Evolutionary conservation across 2,329 filamentous ascomycete species (phyloP).

Genomic region (Neofusicoccum cordaticola): DNA sequence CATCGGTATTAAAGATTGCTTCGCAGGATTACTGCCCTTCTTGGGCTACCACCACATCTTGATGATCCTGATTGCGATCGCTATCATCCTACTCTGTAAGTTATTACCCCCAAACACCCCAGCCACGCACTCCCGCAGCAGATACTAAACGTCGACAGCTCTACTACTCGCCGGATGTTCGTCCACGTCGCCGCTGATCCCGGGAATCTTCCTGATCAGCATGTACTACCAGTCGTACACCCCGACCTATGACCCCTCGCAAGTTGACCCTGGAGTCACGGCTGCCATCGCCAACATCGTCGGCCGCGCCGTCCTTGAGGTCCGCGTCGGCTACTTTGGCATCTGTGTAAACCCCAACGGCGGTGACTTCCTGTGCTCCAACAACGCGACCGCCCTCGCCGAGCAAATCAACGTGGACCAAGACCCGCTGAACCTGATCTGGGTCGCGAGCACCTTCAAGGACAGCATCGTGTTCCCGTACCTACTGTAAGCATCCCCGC

Average conservation of each 20-base stretch:
- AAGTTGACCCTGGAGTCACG: constrained; percentile 86
- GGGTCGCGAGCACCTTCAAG: constrained; percentile 96
- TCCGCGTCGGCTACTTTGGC: constrained; percentile 94
- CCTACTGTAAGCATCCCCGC: constrained; percentile 64
- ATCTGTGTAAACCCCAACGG: constrained; percentile 93
- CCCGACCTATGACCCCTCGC: constrained; percentile 76
- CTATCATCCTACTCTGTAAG: constrained; percentile 93
- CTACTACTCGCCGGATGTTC: constrained; percentile 93
- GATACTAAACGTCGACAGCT: constrained; percentile 51
- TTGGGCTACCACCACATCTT: constrained; percentile 79
- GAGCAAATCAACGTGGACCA: constrained; percentile 86
- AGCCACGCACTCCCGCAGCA: neutral
- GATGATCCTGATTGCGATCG: constrained; percentile 92
- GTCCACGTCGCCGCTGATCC: constrained; percentile 91
- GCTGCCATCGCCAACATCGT: constrained; percentile 88
- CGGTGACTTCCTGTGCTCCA: constrained; percentile 90
- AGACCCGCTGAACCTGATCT: constrained; percentile 94
- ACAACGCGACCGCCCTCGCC: constrained; percentile 91
- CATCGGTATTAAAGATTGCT: neutral
- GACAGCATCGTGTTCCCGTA: constrained; percentile 98
- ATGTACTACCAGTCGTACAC: constrained; percentile 91
- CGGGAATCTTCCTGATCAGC: constrained; percentile 95
- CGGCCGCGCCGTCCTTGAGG: constrained; percentile 76
- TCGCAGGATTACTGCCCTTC: constrained; percentile 56
- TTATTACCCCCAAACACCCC: constrained; percentile 22